A percentile compares a stretch with the other conserved stretches of the same genome.
These are phyloP conservation scores for Ormosia emarginata DNA, from an alignment of 306 rosid species.

Conservation along the genomic window DNA sequence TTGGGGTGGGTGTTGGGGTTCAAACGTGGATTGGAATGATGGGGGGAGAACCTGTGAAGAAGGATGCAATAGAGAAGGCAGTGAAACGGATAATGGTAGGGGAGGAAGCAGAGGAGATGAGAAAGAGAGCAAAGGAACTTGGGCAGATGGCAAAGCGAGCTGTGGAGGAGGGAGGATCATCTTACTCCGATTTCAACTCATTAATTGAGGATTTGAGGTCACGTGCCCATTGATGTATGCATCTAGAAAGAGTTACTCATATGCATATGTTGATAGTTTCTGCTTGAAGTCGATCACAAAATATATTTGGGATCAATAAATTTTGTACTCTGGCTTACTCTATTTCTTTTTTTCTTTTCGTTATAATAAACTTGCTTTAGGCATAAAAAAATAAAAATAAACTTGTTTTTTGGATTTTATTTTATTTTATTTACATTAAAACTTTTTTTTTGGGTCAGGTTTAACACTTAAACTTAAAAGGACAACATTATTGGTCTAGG, in stretches of 20 bases:
- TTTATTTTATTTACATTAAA: too few species aligned
- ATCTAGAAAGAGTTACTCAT: neutral
- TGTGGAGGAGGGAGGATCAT: conserved; percentile 49
- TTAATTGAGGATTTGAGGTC: conserved; percentile 33
- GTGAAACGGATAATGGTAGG: conserved; percentile 33
- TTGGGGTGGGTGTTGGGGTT: conserved; percentile 40
- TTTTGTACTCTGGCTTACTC: neutral
- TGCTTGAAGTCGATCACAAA: neutral
- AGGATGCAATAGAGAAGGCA: conserved; percentile 30
- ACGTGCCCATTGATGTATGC: neutral
- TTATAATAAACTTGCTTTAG: neutral
- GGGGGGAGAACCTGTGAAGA: conserved; percentile 27
- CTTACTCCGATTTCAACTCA: conserved; percentile 22
- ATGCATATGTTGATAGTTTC: neutral
- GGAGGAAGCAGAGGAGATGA: conserved; percentile 45
- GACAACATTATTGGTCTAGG: too few species aligned
- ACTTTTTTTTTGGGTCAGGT: too few species aligned
- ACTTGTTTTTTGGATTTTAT: neutral
- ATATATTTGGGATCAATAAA: neutral
- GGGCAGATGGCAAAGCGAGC: conserved; percentile 33
- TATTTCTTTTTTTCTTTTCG: neutral
- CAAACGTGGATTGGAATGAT: conserved; percentile 20
- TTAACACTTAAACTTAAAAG: too few species aligned
- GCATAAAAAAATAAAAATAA: too few species aligned
- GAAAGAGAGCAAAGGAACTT: conserved; percentile 37